These are phyloP conservation scores for Prunus mume DNA, from an alignment of 306 rosid species.

Conservation along the genomic window DNA sequence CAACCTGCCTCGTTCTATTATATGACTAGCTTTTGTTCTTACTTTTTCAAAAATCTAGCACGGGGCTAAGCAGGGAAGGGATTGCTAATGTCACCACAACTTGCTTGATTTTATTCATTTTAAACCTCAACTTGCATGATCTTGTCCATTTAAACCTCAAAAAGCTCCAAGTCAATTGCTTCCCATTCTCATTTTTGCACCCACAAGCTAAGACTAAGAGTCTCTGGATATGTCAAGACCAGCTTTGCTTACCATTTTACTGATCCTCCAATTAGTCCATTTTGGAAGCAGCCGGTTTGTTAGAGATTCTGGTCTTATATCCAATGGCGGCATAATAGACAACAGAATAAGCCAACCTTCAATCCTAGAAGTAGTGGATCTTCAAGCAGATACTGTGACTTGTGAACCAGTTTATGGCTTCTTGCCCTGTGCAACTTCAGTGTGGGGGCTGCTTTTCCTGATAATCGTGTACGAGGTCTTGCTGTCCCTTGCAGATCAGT, in stretches of 20 bases:
- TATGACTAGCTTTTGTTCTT: not conserved
- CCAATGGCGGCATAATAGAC: not conserved
- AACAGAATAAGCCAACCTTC: not conserved
- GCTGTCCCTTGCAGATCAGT: slow-evolving; percentile 24
- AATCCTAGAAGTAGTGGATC: not conserved
- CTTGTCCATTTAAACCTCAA: slow-evolving; percentile 3
- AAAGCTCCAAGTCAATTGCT: not conserved
- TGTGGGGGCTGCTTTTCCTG: slow-evolving; percentile 35
- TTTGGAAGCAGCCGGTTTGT: slow-evolving; percentile 19
- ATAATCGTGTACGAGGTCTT: slow-evolving; percentile 33
- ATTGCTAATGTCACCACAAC: not conserved
- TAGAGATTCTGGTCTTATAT: not conserved
- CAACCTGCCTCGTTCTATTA: not conserved
- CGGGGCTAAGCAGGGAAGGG: not conserved
- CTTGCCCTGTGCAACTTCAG: slow-evolving; percentile 36
- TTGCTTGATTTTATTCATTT: not conserved
- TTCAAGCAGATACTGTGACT: slow-evolving; percentile 27
- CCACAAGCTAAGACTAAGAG: not conserved
- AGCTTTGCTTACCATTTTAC: slow-evolving; percentile 1
- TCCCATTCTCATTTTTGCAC: not conserved
- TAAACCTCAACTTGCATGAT: not conserved
- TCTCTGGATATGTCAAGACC: slow-evolving; percentile 4
- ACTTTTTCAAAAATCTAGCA: not conserved
- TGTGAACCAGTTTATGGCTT: slow-evolving; percentile 38
- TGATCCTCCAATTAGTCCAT: slow-evolving; percentile 5